Conservation (phyloP, 1,139 yeast species). For the Saccharomyces hybrid region DNA sequence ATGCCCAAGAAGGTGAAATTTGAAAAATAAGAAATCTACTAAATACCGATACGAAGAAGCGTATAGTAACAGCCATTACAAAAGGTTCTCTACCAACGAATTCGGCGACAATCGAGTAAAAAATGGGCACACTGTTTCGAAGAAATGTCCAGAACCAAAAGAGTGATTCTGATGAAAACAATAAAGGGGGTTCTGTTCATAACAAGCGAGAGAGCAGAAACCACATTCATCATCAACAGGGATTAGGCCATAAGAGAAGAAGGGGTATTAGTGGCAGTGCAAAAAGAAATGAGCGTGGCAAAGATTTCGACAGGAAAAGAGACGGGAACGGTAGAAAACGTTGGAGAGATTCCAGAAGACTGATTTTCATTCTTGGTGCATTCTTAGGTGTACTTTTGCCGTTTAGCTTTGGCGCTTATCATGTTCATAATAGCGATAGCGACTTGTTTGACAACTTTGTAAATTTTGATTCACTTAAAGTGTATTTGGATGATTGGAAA, state of each 20-base stretch:
- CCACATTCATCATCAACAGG: not conserved
- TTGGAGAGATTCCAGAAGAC: conserved; percentile 31
- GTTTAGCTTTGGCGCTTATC: conserved; percentile 45
- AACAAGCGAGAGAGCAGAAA: not conserved
- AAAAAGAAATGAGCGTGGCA: conserved; percentile 1
- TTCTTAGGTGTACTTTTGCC: conserved; percentile 62
- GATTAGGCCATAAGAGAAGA: conserved; percentile 1
- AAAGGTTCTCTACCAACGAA: not conserved
- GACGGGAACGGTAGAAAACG: conserved; percentile 9
- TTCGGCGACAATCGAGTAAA: not conserved
- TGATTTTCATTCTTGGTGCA: conserved; percentile 50
- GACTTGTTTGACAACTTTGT: conserved; percentile 43
- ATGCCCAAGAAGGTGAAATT: not conserved
- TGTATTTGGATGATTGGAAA: conserved; percentile 55
- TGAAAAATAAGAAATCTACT: not conserved
- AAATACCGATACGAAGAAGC: not conserved
- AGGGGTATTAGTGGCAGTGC: not conserved
- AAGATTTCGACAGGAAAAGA: not conserved
- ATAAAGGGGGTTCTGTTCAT: not conserved
- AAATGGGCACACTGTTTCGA: not conserved
- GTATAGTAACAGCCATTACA: not conserved
- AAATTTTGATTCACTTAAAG: conserved; percentile 45
- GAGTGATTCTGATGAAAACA: not conserved
- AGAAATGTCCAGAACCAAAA: not conserved
- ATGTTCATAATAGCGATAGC: conserved; percentile 22